Conservation (phyloP, 1,139 yeast species). For the Magnusiomyces paraingens region DNA sequence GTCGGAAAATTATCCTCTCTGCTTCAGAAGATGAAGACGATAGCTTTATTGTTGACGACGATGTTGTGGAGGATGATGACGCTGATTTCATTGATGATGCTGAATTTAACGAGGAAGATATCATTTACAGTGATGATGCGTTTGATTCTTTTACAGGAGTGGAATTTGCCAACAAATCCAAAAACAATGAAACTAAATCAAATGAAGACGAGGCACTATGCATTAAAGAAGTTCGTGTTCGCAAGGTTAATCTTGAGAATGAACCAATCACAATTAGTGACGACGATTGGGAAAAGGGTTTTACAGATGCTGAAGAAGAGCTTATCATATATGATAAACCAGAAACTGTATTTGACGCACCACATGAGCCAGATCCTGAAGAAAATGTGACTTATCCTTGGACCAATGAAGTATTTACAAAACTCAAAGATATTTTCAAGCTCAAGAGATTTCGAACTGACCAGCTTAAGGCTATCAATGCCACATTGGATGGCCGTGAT, state of each 20-base stretch:
- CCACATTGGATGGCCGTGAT: slow-evolving; percentile 75
- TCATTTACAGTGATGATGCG: slow-evolving; percentile 10
- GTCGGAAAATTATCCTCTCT: no score
- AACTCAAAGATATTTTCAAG: slow-evolving; percentile 55
- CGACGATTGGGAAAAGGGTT: neutral
- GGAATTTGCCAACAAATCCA: slow-evolving; percentile 10
- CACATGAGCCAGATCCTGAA: neutral
- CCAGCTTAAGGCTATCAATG: slow-evolving; percentile 80
- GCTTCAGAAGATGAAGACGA: no score
- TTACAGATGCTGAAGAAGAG: neutral
- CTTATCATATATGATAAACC: neutral
- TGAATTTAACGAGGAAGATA: slow-evolving; percentile 16
- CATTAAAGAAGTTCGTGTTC: slow-evolving; percentile 22
- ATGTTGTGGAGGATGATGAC: slow-evolving; percentile 16
- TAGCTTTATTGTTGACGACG: slow-evolving; percentile 5
- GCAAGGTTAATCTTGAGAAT: neutral
- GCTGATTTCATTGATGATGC: slow-evolving; percentile 15
- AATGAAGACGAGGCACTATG: slow-evolving; percentile 51
- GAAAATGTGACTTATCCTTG: slow-evolving; percentile 40
- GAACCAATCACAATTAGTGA: neutral
- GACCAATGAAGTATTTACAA: slow-evolving; percentile 58
- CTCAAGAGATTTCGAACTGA: slow-evolving; percentile 67
- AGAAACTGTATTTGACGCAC: neutral
- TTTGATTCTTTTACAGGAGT: no score
- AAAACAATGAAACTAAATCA: slow-evolving; percentile 37